Percentiles rank a stretch among this genome's conserved stretches.
Evolutionary conservation across 257 asterid genomes (phyloP).

Genomic region (Schizonepeta tenuifolia): DNA sequence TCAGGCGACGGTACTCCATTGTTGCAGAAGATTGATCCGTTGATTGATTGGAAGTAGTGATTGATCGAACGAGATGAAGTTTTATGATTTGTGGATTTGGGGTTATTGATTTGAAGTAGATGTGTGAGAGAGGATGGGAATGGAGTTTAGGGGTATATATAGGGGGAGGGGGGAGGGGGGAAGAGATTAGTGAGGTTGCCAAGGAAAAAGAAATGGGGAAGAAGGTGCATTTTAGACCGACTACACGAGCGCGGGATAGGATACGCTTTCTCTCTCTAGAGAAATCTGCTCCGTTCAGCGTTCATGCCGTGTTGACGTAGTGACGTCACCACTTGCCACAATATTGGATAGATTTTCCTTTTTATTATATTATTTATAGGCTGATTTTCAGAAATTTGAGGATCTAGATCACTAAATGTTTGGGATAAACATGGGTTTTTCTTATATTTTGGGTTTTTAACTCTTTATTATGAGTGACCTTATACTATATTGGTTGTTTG

Average conservation of each 20-base stretch:
- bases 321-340: background rate
- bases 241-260: background rate
- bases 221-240: constrained; percentile 23
- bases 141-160: background rate
- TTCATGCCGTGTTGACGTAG: background rate
- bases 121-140: too few relatives aligned
- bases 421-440: too few relatives aligned
- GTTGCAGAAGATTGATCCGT: background rate
- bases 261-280: background rate
- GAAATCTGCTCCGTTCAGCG: constrained; percentile 3
- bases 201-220: background rate
- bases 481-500: too few relatives aligned
- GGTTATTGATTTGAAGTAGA: background rate
- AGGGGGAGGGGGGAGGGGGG: background rate
- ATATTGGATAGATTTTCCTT: too few relatives aligned
- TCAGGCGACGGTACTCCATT: constrained; percentile 60
- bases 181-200: background rate
- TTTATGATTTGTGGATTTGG: background rate
- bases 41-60: background rate
- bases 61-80: background rate
- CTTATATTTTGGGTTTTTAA: too few relatives aligned
- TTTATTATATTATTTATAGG: too few relatives aligned
- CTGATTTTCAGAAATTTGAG: too few relatives aligned
- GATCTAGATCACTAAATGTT: too few relatives aligned
- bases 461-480: too few relatives aligned